Evolutionary conservation across 768 basidiomycete species (phyloP), one percentile per base, ranked within the genome.

Genomic region (Flagelloscypha sp.): DNA sequence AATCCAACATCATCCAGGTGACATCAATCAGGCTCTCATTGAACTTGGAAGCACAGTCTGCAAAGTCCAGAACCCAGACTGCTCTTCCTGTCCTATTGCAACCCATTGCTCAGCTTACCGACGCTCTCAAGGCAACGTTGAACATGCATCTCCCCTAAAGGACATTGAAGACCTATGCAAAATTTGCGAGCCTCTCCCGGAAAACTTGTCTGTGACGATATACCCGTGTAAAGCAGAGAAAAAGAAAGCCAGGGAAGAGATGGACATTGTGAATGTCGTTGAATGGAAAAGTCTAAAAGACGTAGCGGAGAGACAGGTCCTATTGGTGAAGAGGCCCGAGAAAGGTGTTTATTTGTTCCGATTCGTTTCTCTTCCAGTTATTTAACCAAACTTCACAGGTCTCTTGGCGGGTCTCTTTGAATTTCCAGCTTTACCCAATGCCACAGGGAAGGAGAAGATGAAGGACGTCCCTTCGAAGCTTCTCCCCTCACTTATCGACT

Each of bases 11-110:
- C 55, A 69, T 42, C 74, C 89, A 0, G 88, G 90, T 12, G 86
- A 93, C 53, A 67, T 92, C 44, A 94, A 94, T 50, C 84, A 95
- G 60, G 90, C 86, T 10, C 66, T 98, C 33, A 97, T 97, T 54
- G 93, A 98, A 53, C 75, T 97, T 6, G 93, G 93, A 32, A 86
- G 85, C 53, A 94, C 89, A 3, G 73, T 95, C 3, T 98, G 93
- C 62, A 90, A 83, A 56, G 79, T 85, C 27, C 78, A 76, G 42
- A 75, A 84, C 43, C 93, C 93, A 7, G 57, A 62, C 13, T 97
- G 93, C 48, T 58, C 48, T 12, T 48, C 59, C 12, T 97, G 93
- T 56, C 87, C 90, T 13, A 46, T 97, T 28, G 70, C 57, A 30
- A 42, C 61, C 15, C 72, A 74, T 61, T 98, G 93, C 49, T 57